Percentiles rank a stretch among this genome's conserved stretches.
phyloP scores from a whole-genome alignment of 495 filamentous ascomycete genomes.

The Sordaria brevicollis region DNA sequence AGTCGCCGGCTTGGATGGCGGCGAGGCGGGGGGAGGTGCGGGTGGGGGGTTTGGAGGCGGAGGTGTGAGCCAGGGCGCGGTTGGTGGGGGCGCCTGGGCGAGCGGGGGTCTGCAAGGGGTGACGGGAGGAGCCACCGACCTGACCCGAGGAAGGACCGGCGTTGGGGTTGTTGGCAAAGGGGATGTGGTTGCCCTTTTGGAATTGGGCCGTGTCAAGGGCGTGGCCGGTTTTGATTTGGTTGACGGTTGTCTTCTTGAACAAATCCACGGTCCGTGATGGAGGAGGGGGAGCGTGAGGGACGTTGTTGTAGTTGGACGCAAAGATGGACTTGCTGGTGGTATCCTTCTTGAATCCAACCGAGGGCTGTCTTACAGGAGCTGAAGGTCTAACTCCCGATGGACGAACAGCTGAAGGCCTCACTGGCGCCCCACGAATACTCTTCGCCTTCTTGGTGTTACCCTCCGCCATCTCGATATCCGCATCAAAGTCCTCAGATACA shows the following conservation, averaged over 20 bases:
- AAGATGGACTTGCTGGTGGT: constrained; percentile 52
- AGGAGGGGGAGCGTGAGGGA: constrained; percentile 32
- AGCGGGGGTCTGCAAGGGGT: constrained; percentile 49
- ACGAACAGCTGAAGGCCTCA: constrained; percentile 50
- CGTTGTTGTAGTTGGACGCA: constrained; percentile 48
- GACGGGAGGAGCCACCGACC: background rate
- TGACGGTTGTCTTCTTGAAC: constrained; percentile 39
- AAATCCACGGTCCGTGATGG: constrained; percentile 25
- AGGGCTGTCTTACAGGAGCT: background rate
- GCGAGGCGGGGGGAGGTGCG: constrained; percentile 70
- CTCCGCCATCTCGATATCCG: constrained; percentile 29
- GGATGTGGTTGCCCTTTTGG: constrained; percentile 68
- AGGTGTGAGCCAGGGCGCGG: constrained; percentile 26
- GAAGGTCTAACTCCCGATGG: background rate
- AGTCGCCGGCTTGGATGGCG: constrained; percentile 67
- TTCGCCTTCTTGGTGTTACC: constrained; percentile 18
- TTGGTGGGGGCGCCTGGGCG: constrained; percentile 24
- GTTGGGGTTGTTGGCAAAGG: constrained; percentile 65
- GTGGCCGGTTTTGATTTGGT: constrained; percentile 49
- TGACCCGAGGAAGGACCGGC: constrained; percentile 21
- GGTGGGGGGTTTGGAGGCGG: constrained; percentile 41
- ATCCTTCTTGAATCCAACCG: constrained; percentile 60
- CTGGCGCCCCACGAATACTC: constrained; percentile 66
- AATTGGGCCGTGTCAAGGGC: constrained; percentile 72
- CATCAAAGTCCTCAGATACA: constrained; percentile 45